phyloP scores from a whole-genome alignment of 164 flowering plant species.

The Stephania japonica region DNA sequence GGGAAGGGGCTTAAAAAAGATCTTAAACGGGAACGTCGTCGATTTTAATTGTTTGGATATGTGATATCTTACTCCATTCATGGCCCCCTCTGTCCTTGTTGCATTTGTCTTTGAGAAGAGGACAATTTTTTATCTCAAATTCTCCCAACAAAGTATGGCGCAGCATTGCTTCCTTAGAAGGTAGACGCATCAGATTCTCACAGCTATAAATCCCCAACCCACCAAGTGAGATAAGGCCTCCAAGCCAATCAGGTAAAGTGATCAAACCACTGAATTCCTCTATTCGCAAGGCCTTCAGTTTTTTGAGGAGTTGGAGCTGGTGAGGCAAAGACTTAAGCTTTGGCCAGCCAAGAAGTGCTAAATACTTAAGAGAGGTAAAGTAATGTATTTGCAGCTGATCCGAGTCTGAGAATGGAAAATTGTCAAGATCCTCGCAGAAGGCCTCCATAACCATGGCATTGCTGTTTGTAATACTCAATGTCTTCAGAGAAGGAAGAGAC shows the following conservation, averaged over 20 bases:
- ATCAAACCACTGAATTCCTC: constrained; percentile 1
- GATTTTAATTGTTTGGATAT: no score
- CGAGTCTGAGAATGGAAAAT: background rate
- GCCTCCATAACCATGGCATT: background rate
- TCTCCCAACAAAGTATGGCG: background rate
- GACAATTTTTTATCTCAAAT: background rate
- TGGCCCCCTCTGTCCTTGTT: no score
- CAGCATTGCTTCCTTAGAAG: background rate
- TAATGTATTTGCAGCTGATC: background rate
- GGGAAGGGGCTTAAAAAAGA: no score
- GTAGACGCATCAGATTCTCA: constrained; percentile 12
- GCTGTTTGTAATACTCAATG: background rate
- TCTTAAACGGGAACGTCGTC: no score
- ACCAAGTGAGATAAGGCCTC: constrained; percentile 11
- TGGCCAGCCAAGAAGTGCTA: background rate
- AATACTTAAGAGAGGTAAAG: background rate
- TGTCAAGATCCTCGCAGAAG: background rate
- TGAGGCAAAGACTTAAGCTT: constrained; percentile 1
- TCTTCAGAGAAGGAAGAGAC: background rate
- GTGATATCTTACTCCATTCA: no score
- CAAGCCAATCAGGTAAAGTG: constrained; percentile 21
- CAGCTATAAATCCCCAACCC: constrained; percentile 12
- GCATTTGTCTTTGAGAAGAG: background rate
- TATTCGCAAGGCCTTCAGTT: background rate
- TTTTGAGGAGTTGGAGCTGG: constrained; percentile 3